Percentiles rank a stretch among this genome's conserved stretches.
phyloP scores from a whole-genome alignment of 345 rosid genomes.

The Hirschfeldia incana region DNA sequence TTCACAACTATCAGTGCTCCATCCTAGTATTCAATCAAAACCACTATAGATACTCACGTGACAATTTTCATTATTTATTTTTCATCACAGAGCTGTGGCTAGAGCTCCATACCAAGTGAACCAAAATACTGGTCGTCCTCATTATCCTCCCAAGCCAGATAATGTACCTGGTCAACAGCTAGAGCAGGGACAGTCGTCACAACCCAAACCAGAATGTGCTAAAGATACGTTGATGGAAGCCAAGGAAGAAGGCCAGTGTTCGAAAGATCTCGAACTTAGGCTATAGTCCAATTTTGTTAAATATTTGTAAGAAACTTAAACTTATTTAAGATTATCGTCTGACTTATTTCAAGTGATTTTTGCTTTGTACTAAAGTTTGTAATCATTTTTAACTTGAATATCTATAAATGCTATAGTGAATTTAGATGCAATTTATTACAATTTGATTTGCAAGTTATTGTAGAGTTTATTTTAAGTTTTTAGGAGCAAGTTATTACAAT shows the following conservation, averaged over 20 bases:
- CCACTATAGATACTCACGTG: not conserved
- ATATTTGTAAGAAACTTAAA: constrained; percentile 40
- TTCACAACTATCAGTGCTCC: not conserved
- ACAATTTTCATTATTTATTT: not conserved
- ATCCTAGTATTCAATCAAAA: not conserved
- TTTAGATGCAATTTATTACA: not conserved
- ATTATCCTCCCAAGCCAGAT: constrained; percentile 36
- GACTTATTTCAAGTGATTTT: not conserved
- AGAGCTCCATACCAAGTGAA: constrained; percentile 67
- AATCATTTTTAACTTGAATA: constrained; percentile 17
- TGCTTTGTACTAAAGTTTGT: constrained; percentile 7
- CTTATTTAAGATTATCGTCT: constrained; percentile 43
- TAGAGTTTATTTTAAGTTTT: not conserved
- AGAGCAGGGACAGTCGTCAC: constrained; percentile 39
- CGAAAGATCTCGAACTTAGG: constrained; percentile 58
- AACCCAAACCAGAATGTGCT: constrained; percentile 16
- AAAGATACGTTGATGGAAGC: constrained; percentile 16
- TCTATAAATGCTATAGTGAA: not conserved
- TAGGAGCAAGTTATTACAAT: not conserved
- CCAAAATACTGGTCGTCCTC: constrained; percentile 1
- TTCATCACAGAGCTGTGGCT: constrained; percentile 48
- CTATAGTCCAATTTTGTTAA: constrained; percentile 35
- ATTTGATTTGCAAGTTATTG: not conserved
- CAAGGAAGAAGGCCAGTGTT: constrained; percentile 40
- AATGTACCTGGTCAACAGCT: constrained; percentile 15